A percentile compares a stretch with the other conserved stretches of the same genome.
Evolutionary conservation across 441 rosid species (phyloP).

Genomic region (Melianthus villosus): DNA sequence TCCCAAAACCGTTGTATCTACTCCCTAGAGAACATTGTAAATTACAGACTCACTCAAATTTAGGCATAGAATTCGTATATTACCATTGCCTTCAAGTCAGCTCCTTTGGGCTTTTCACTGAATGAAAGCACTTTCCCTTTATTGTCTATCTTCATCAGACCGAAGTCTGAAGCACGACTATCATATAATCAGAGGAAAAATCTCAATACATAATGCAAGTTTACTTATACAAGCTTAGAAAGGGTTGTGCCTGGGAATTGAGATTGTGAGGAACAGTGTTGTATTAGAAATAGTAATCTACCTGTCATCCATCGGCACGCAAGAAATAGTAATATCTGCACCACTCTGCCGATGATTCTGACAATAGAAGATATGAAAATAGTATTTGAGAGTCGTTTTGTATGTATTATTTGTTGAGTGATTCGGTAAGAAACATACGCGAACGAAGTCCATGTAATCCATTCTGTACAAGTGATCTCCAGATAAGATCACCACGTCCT

Average conservation of each 20-base stretch:
- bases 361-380: slow-evolving; percentile 10
- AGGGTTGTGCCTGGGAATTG: too few species aligned
- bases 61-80: too few species aligned
- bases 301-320: slow-evolving; percentile 67
- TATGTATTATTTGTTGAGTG: background rate
- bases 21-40: too few species aligned
- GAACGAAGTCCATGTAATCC: slow-evolving; percentile 92
- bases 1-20: slow-evolving; percentile 75
- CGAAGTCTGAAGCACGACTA: slow-evolving; percentile 95
- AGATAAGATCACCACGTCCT: slow-evolving; percentile 76
- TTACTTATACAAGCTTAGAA: too few species aligned
- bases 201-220: too few species aligned
- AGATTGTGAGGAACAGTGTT: too few species aligned
- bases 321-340: slow-evolving; percentile 81
- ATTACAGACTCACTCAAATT: too few species aligned
- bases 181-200: too few species aligned
- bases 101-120: slow-evolving; percentile 84
- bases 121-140: slow-evolving; percentile 67
- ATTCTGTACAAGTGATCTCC: slow-evolving; percentile 88
- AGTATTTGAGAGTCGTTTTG: slow-evolving; percentile 1
- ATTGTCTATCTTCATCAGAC: slow-evolving; percentile 86
- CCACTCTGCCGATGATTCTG: slow-evolving; percentile 88
- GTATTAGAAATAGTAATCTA: too few species aligned
- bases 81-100: slow-evolving; percentile 71
- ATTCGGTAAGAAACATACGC: slow-evolving; percentile 37